A percentile compares a stretch with the other conserved stretches of the same genome.
phyloP scores from a whole-genome alignment of 2,329 filamentous ascomycete genomes.

The Neofusicoccum cordaticola region DNA sequence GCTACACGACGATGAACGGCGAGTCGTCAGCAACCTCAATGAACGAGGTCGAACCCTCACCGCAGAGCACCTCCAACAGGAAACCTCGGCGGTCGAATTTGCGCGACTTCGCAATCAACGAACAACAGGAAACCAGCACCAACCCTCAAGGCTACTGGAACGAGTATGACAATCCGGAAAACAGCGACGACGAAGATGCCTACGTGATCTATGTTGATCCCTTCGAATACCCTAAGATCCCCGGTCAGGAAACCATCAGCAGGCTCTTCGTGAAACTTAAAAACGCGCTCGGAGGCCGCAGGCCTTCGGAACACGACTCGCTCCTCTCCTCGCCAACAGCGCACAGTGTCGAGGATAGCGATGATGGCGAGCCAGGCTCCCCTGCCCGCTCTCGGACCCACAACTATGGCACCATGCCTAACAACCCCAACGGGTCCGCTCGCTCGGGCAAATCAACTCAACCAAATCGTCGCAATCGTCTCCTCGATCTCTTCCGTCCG shows the following conservation, averaged over 20 bases:
- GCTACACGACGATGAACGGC: constrained; percentile 27
- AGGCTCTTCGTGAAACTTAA: constrained; percentile 45
- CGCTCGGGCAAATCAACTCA: constrained; percentile 17
- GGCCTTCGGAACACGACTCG: constrained; percentile 22
- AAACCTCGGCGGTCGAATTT: constrained; percentile 2
- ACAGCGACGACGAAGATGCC: constrained; percentile 54
- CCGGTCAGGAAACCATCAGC: constrained; percentile 61
- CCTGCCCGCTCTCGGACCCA: constrained; percentile 33
- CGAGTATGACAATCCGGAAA: constrained; percentile 81
- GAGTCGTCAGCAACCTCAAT: constrained; percentile 35
- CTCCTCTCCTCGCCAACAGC: constrained; percentile 31
- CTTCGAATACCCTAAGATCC: constrained; percentile 58
- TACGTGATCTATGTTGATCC: constrained; percentile 77
- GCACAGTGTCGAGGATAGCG: constrained; percentile 19
- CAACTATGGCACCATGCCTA: constrained; percentile 12
- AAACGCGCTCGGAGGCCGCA: constrained; percentile 16
- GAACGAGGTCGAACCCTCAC: constrained; percentile 23
- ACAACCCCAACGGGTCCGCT: background rate
- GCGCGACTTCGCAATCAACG: background rate
- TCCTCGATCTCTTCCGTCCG: constrained; percentile 14
- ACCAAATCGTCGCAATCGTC: background rate
- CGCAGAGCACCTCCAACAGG: background rate
- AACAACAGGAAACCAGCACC: constrained; percentile 8
- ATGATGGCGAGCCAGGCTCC: constrained; percentile 22
- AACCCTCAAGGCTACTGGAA: constrained; percentile 67